A percentile compares a stretch with the other conserved stretches of the same genome.
These are phyloP conservation scores for Albophoma yamanashiensis DNA, from an alignment of 2,329 filamentous ascomycete genomes.

Conservation along the genomic window DNA sequence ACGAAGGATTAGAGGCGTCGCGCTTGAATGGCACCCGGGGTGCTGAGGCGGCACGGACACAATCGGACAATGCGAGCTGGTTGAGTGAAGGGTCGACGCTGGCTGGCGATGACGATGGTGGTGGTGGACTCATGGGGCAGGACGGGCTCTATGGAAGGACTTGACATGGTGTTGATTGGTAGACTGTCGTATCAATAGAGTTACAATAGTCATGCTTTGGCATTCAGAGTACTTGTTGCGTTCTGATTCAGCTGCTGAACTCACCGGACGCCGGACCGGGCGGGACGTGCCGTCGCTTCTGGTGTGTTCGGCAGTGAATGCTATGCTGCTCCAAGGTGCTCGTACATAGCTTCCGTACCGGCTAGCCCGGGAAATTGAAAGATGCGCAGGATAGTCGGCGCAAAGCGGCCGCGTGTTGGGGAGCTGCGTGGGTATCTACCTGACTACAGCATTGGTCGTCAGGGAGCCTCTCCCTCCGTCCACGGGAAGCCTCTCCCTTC, in stretches of 20 bases:
- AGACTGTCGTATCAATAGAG: background rate
- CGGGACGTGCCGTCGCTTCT: background rate
- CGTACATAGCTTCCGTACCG: no score
- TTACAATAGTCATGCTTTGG: no score
- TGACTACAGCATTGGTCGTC: no score
- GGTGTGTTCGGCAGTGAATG: background rate
- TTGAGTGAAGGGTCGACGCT: constrained; percentile 1
- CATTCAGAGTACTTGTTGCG: no score
- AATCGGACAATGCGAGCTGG: background rate
- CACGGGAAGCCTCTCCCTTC: no score
- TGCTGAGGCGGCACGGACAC: background rate
- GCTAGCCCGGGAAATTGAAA: no score
- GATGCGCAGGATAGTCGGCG: no score
- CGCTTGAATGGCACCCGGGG: background rate
- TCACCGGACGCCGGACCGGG: background rate
- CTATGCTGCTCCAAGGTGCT: no score
- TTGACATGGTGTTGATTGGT: background rate
- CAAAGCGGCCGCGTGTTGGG: no score
- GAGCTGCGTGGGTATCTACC: no score
- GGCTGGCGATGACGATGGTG: background rate
- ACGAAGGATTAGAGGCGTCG: background rate
- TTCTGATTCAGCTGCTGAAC: background rate
- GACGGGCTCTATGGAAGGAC: background rate
- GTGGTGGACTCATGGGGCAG: background rate
- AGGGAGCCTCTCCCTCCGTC: no score